Evolutionary conservation across 768 basidiomycete genomes (phyloP), one percentile per base, ranked within the genome.

Genomic region (Tulasnella sp.): DNA sequence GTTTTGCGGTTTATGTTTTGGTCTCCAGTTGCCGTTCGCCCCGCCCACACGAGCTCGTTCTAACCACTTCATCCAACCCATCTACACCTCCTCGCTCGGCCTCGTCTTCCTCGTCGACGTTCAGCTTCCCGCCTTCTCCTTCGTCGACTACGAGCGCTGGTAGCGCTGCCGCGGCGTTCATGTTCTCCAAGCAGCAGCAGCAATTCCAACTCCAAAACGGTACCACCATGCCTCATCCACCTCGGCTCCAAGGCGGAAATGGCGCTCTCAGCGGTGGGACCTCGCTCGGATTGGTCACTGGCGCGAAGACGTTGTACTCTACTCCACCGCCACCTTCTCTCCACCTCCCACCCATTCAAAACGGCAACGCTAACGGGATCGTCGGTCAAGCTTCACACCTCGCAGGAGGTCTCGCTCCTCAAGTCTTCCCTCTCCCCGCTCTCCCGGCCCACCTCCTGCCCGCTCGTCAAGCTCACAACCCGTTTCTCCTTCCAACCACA

Each of bases 51-150:
- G 50, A 42, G 58, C 60, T 80, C 81, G n/a, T 81, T 69, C 40
- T 78, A 75, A n/a, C 83, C 9, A 72, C 80, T 5, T 22, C 84
- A 9, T 83, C 85, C n/a, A 78, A 78, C 42, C 54, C 77, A n/a
- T 41, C 58, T 31, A 78, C 77, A 31, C 77, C 77, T 7, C 77
- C 77, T 69, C 77, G 77, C 34, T 78, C 77, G n/a, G 77, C 77
- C 6, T 78, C 77, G n/a, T 84, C 83, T 60, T 82, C 84, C 22
- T 46, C 79, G 50, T 82, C 82, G 80, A 31, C 83, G 86, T 60
- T 86, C 85, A 37, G 82, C 86, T 46, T 83, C 84, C 28, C 83
- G 84, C 79, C 82, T 85, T 79, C 84, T 81, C 42, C 78, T 85
- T 77, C 80, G 69, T 73, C 82, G 72, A 41, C 82, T 54, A 24